Evolutionary conservation across 176 grass and related monocot genomes (phyloP), one percentile per base, ranked within the genome.

Genomic region (Thalia dealbata): DNA sequence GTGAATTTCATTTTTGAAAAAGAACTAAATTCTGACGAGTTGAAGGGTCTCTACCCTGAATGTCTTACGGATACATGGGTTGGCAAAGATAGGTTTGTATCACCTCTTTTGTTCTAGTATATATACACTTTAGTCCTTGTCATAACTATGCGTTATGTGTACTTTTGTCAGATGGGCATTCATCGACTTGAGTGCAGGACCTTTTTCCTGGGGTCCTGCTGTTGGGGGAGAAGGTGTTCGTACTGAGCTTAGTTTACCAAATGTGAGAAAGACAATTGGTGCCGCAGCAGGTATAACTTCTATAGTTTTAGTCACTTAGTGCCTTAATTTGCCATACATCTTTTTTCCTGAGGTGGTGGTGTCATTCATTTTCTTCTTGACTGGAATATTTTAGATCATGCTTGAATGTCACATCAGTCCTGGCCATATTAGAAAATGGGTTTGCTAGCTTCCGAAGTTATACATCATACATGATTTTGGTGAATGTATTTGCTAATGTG

Each of bases 31-130:
- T 86, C 82, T 72, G 80, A 75, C 55, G 82, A 90, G 83, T 82
- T 92, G 51, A 89, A 86, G 64, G 89, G 93, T 77, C 78, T 97
- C 15, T 82, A 92, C 75, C 75, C 87, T 80, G 87, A 92, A 79
- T 97, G 93, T 81, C 93, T 97, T 82, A 92, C 93, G 59, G 93
- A 97, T 86, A 86, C 84, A 76, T 97, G 93, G 93, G 84, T 92
- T 25, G 82, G 89, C 61, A 83, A 73, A 69, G 83, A 86, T 54
- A 97, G 93, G 91, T 96, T 50, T 73, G 60, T 55, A 28, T 61
- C 71, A 15, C 52, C 56, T 77, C 71, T 61, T 35, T 68, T 41
- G 8, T 28, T 22, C 35, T 78, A 43, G 22, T 75, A 48, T 78
- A 29, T 60, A 19, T 65, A 42, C 48, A 42, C 56, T 82, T 45